Evolutionary conservation across 768 basidiomycete species (phyloP).

Genomic region (Lactifluus piperatus): DNA sequence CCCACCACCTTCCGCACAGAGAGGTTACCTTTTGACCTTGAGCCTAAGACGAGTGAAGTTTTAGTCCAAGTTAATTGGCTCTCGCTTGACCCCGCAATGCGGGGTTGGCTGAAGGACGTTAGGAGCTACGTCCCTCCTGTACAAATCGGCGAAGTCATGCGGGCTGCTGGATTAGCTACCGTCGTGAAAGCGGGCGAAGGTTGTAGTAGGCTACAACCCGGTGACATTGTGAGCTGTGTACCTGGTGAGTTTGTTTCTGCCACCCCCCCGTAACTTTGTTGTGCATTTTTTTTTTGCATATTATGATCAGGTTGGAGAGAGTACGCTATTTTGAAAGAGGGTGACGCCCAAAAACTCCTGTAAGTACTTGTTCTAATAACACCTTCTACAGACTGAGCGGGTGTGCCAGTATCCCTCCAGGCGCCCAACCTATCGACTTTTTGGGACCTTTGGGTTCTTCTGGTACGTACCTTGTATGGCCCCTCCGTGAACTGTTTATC

Average conservation of each 20-base stretch:
- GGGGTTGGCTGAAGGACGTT: conserved; percentile 66
- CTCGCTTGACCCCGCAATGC: conserved; percentile 84
- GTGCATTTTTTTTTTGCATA: too few relatives aligned
- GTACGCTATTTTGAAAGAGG: conserved; percentile 54
- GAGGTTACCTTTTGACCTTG: conserved; percentile 42
- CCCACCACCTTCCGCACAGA: conserved; percentile 67
- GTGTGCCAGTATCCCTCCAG: conserved; percentile 43
- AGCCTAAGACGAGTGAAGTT: conserved; percentile 44
- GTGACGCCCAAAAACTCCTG: conserved; percentile 43
- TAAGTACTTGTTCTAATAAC: conserved; percentile 29
- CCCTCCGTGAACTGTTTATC: neutral
- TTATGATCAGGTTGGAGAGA: conserved; percentile 61
- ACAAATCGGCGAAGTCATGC: conserved; percentile 50
- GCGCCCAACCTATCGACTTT: conserved; percentile 63
- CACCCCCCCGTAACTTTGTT: neutral
- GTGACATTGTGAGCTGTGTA: conserved; percentile 58
- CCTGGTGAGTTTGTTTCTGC: conserved; percentile 40
- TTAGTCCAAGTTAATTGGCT: conserved; percentile 76
- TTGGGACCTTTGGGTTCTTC: conserved; percentile 69
- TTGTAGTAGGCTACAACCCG: conserved; percentile 46
- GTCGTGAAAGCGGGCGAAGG: conserved; percentile 51
- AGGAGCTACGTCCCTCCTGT: conserved; percentile 54
- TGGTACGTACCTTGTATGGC: conserved; percentile 36
- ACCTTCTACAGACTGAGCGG: neutral
- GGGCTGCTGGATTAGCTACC: conserved; percentile 55